Evolutionary conservation across 2,329 filamentous ascomycete genomes (phyloP), one percentile per base, ranked within the genome.

Genomic region (Colletotrichum coccodes): DNA sequence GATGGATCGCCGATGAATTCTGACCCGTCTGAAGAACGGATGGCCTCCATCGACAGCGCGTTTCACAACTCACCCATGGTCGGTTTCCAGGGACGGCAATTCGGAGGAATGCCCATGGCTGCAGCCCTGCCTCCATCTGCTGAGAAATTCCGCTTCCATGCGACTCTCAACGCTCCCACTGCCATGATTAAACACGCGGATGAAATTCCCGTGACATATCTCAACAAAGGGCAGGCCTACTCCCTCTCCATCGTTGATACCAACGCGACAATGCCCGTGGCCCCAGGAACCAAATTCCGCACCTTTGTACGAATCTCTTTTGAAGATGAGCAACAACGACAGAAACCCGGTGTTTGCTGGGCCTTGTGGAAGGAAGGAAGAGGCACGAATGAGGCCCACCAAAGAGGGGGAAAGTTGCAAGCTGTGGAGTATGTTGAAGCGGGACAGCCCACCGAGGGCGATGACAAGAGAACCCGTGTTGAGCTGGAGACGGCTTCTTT

Each of bases 161-260:
- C 94, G 58, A 96, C 94, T 0, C 82, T 99, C 52, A 97, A 97
- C 78, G 95, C 96, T 1, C 94, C 95, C 3, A 99, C 96, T 0
- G 96, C 96, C 8, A 99, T 98, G 96, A 92, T 97, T 76, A 97
- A 93, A 79, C 91, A 94, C 70, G 82, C 90, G 1, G 92, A 97
- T 69, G 95, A 98, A 78, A 97, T 98, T 28, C 96, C 96, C 0
- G 90, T 98, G n/a, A 98, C 95, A 0, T 99, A 99, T 77, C 87
- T 99, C 21, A 99, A 99, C 83, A 98, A 98, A 80, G 95, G 95
- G 28, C 95, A 98, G 78, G 94, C 94, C 18, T 99, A 99, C 78
- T 93, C 93, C 0, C 84, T 99, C 21, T 92, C 93, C 3, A 88
- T 99, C 32, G 85, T 92, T 53, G 96, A 99, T 76, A 96, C 92